Evolutionary conservation across 768 basidiomycete genomes (phyloP).

Genomic region (Tylopilus sp.): DNA sequence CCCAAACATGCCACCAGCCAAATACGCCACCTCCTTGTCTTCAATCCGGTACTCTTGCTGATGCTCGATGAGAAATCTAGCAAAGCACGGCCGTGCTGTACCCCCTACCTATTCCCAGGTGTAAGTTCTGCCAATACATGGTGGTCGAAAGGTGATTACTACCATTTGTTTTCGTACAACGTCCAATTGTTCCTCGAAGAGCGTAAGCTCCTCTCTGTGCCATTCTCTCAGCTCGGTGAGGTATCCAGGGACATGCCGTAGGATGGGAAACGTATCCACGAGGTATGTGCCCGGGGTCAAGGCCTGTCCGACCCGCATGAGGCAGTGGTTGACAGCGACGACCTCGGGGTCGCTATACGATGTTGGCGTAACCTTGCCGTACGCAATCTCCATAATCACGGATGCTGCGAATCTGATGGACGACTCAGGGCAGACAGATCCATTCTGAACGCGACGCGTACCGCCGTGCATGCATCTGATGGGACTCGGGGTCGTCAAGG

Average conservation of each 20-base stretch:
- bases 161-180: slow-evolving; percentile 6
- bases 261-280: slow-evolving; percentile 8
- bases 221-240: slow-evolving; percentile 2
- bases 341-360: slow-evolving; percentile 7
- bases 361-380: slow-evolving; percentile 5
- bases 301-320: neutral
- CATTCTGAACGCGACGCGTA: neutral
- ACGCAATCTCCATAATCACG: neutral
- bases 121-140: neutral
- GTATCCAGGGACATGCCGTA: slow-evolving; percentile 6
- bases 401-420: slow-evolving; percentile 4
- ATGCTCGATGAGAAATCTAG: neutral
- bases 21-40: slow-evolving; percentile 2
- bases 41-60: neutral
- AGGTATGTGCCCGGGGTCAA: neutral
- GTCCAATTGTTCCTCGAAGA: slow-evolving; percentile 6
- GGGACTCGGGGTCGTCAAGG: slow-evolving; percentile 2
- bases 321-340: slow-evolving; percentile 1
- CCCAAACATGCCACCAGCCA: slow-evolving; percentile 8
- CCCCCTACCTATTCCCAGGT: neutral
- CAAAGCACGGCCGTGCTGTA: slow-evolving; percentile 5
- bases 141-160: neutral
- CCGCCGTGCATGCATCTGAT: slow-evolving; percentile 6
- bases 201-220: slow-evolving; percentile 9
- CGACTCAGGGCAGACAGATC: neutral